Conservation (phyloP, 2,329 filamentous ascomycete species). For the Cephalotrichum gorgonifer region DNA sequence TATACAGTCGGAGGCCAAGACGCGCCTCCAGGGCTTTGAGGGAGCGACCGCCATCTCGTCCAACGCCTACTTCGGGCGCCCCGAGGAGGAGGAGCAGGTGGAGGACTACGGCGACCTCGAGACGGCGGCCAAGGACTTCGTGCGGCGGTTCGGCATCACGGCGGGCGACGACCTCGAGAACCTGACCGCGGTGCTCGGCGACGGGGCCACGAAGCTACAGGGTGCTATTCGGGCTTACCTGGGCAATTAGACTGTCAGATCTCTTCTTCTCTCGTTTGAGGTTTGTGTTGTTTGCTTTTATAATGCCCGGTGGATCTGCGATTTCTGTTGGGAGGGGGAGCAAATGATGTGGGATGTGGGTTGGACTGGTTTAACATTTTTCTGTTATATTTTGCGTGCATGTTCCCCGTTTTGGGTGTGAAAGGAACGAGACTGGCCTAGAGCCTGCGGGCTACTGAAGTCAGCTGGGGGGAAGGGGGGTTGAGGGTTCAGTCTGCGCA, state of each 20-base stretch:
- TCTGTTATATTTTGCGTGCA: too few relatives aligned
- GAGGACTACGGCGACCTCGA: slow-evolving; percentile 90
- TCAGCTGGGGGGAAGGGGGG: too few relatives aligned
- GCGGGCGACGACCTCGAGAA: slow-evolving; percentile 95
- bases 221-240: slow-evolving; percentile 59
- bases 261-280: slow-evolving; percentile 1
- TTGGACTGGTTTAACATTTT: too few relatives aligned
- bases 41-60: slow-evolving; percentile 86
- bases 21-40: slow-evolving; percentile 82
- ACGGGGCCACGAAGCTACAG: slow-evolving; percentile 76
- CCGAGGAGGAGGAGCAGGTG: slow-evolving; percentile 69
- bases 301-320: too few relatives aligned
- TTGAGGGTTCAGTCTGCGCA: too few relatives aligned
- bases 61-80: slow-evolving; percentile 93
- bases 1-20: slow-evolving; percentile 76
- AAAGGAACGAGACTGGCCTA: too few relatives aligned
- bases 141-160: slow-evolving; percentile 89
- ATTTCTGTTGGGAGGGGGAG: too few relatives aligned
- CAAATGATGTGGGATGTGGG: too few relatives aligned
- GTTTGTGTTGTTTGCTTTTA: slow-evolving; percentile 1
- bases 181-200: slow-evolving; percentile 69
- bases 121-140: slow-evolving; percentile 88
- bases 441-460: too few relatives aligned
- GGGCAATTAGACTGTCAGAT: slow-evolving; percentile 34
- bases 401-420: too few relatives aligned